These are phyloP conservation scores for Sporothrix pseudoabietina DNA, from an alignment of 2,329 filamentous ascomycete species.

Conservation along the genomic window DNA sequence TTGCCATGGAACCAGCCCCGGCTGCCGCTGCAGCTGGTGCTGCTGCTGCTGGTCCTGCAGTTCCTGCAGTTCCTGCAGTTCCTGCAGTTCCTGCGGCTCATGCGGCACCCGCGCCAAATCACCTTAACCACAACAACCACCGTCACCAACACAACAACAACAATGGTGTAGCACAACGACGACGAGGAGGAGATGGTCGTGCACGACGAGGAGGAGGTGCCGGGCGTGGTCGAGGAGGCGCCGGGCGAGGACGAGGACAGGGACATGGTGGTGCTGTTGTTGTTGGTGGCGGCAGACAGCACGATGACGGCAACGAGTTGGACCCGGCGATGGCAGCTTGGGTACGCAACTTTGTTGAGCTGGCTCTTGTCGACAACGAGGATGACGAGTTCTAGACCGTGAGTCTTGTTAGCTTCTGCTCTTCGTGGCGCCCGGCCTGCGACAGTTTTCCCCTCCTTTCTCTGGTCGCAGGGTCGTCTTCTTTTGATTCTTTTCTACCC, in stretches of 20 bases:
- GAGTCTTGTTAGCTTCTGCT: neutral
- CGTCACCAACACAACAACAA: conserved; percentile 5
- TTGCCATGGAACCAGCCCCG: conserved; percentile 44
- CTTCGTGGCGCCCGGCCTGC: neutral
- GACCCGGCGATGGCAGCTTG: conserved; percentile 32
- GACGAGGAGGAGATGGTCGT: conserved; percentile 17
- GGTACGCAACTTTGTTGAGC: conserved; percentile 35
- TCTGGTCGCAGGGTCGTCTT: neutral
- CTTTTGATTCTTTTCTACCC: neutral
- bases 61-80: neutral
- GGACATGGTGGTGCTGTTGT: neutral
- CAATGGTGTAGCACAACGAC: conserved; percentile 12
- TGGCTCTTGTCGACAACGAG: conserved; percentile 35
- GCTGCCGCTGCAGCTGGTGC: neutral
- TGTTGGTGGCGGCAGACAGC: neutral
- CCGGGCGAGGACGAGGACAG: conserved; percentile 2
- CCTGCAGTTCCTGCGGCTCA: neutral
- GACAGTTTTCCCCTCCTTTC: too few relatives aligned
- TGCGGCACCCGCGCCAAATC: neutral
- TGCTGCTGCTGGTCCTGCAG: conserved; percentile 6
- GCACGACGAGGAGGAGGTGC: conserved; percentile 6
- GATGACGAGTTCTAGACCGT: conserved; percentile 28
- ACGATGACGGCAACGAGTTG: conserved; percentile 9
- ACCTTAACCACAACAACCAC: neutral
- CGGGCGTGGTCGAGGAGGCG: conserved; percentile 12